Base-by-base conservation (phyloP, 2,329 filamentous ascomycete species). In the Bipolaris bicolor region DNA sequence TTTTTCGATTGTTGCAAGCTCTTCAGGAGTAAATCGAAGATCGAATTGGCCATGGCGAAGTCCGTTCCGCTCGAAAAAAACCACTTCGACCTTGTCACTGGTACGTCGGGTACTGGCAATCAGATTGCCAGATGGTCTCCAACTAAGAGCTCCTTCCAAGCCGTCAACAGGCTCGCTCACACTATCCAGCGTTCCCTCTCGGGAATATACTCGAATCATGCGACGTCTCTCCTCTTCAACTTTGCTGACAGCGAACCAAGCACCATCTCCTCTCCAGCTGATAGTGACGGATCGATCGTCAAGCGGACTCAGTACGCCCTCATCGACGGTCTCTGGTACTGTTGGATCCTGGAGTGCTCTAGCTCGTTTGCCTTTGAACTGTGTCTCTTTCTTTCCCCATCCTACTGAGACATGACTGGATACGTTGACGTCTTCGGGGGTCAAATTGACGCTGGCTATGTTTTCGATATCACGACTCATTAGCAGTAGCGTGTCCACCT, bases 11-110 rank as follows among this genome's bases (percentile, higher is more conserved):
- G 80, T 77, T 7, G 83, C 75, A 52, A 84, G 77, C 47, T 88
- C 86, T 57, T 87, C 83, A 11, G 84, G 80, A 3, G 83, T 85
- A 33, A 89, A 74, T 45, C 91, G 87, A 16, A 99, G 81, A n/a
- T 87, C 87, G 70, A 98, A 99, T 64, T 97, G 86, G 4, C 95
- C 95, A 76, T 99, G 95, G n/a, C 94, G 86, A 57, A 99, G 83
- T n/a, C 95, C 95, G 69, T 99, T 99, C 50, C 93, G 85, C 79
- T 99, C 95, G 67, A 99, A 99, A 77, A 99, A 99, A 3, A 96
- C 88, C 43, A 98, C 88, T 65, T 96, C 89, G 18, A 91, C 80
- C n/a, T 83, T 82, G 46, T 89, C 85, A 1, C 83, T 74, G n/a
- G 86, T 77, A 15, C 91, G 84, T 74, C 96, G 92, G 43, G 96